Evolutionary conservation across 2,329 filamentous ascomycete genomes (phyloP), one percentile per base, ranked within the genome.

Genomic region (Sporothrix curviconia): DNA sequence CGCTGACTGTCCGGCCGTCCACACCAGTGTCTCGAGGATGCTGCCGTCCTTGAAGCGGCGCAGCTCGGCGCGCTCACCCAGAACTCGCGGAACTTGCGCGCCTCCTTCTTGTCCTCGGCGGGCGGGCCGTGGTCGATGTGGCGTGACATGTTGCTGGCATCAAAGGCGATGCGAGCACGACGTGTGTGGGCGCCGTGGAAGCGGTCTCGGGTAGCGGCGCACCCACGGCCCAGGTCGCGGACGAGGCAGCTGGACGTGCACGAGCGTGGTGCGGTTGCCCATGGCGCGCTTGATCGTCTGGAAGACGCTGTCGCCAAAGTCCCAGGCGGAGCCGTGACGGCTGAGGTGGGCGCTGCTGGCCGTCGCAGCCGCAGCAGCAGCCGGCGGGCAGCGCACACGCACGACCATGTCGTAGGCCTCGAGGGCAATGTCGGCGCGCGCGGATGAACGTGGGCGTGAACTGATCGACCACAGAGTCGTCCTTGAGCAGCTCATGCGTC

Each of bases 21-120:
- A 99, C 19, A 95, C 86, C 30, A 97, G 76, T 66, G 89, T 96
- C 71, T 99, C 95, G 8, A 91, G 79, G 63, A 99, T 96, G 65
- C 87, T 92, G 22, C 94, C 94, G 66, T 97, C 91, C 66, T 92
- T 95, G 77, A 99, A 99, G 19, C 94, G 88, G 62, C 94, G 84
- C 46, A 99, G 78, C 70, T 99, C 94, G 1, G 94, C 83, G 69
- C 94, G 95, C 9, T 92, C 87, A 7, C 92, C 94, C 95, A 99
- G 69, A 99, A 97, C 34, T 86, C 83, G 36, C 90, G 88, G 70
- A 96, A 99, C 32, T 79, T 80, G 9, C 85, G 84, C 24, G 91
- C 87, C 62, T 90, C 89, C 62, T 87, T 85, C 70, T 92, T 91
- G 60, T 94, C 82, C 67, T 97, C 92, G 2, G 90, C 89, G 1